Evolutionary conservation across 805 yeast genomes (phyloP).

Genomic region (Ogataea philodendri): DNA sequence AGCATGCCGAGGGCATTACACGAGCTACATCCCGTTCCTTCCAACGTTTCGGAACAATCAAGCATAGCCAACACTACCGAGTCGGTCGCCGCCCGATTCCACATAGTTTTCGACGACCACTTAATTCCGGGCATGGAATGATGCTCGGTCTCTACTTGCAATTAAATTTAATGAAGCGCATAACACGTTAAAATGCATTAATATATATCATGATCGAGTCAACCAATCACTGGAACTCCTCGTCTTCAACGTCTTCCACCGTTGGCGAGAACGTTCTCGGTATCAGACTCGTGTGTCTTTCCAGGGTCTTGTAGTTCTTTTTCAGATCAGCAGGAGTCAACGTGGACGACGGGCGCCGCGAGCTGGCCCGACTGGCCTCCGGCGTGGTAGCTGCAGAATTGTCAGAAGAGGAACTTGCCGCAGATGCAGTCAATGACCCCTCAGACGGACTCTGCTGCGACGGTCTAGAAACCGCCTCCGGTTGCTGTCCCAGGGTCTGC

Average conservation of each 20-base stretch:
- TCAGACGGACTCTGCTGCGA: too few species aligned
- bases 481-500: too few species aligned
- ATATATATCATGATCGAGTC: too few species aligned
- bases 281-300: slow-evolving; percentile 25
- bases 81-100: slow-evolving; percentile 6
- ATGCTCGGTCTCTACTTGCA: too few species aligned
- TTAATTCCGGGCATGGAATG: slow-evolving; percentile 17
- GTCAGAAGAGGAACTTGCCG: too few species aligned
- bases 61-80: slow-evolving; percentile 9
- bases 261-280: slow-evolving; percentile 18
- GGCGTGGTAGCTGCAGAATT: too few species aligned
- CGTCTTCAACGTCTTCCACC: slow-evolving; percentile 24
- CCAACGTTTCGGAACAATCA: slow-evolving; percentile 6
- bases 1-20: too few species aligned
- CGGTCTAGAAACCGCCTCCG: too few species aligned
- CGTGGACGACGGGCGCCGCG: too few species aligned
- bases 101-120: slow-evolving; percentile 14
- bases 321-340: slow-evolving; percentile 9
- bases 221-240: slow-evolving; percentile 19
- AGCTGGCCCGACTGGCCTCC: too few species aligned
- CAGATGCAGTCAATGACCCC: too few species aligned
- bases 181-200: background rate
- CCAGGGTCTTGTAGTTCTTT: slow-evolving; percentile 29
- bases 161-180: too few species aligned
- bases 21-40: slow-evolving; percentile 10